Evolutionary conservation across 1,139 yeast genomes (phyloP).

Genomic region (Pichia sp.): DNA sequence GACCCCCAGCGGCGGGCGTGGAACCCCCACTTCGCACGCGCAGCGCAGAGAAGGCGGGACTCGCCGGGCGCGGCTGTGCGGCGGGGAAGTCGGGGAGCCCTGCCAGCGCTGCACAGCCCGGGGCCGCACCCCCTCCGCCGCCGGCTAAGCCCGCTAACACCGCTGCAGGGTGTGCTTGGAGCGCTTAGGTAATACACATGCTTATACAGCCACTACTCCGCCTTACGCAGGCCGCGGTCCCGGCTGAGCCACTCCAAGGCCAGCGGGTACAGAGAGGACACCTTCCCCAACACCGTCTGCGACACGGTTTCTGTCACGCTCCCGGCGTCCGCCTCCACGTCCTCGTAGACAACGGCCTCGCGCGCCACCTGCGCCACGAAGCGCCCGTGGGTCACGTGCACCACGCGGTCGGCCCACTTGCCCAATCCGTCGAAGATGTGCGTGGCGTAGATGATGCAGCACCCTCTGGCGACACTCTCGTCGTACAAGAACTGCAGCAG

Average conservation of each 20-base stretch:
- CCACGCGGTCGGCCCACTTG: slow-evolving; percentile 79
- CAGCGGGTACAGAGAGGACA: slow-evolving; percentile 65
- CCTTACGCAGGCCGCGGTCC: neutral
- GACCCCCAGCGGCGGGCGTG: too few relatives aligned
- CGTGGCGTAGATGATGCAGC: slow-evolving; percentile 87
- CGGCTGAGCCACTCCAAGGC: slow-evolving; percentile 39
- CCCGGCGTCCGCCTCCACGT: slow-evolving; percentile 17
- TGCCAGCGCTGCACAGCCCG: too few relatives aligned
- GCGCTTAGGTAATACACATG: too few relatives aligned
- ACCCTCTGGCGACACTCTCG: slow-evolving; percentile 67
- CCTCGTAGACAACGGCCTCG: slow-evolving; percentile 29
- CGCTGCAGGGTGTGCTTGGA: neutral
- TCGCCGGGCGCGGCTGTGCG: too few relatives aligned
- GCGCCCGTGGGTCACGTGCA: slow-evolving; percentile 75
- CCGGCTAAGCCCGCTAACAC: neutral
- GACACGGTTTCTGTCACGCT: neutral
- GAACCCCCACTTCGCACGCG: too few relatives aligned
- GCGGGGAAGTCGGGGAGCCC: too few relatives aligned
- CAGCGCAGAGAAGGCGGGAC: too few relatives aligned
- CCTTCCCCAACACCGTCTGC: slow-evolving; percentile 39
- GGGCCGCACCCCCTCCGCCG: too few relatives aligned
- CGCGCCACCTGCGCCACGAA: slow-evolving; percentile 35
- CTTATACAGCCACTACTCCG: neutral
- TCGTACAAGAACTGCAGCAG: slow-evolving; percentile 63
- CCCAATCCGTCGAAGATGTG: slow-evolving; percentile 96